phyloP scores from a whole-genome alignment of 1,284 basidiomycete genomes.

The Heliocybe sulcata region DNA sequence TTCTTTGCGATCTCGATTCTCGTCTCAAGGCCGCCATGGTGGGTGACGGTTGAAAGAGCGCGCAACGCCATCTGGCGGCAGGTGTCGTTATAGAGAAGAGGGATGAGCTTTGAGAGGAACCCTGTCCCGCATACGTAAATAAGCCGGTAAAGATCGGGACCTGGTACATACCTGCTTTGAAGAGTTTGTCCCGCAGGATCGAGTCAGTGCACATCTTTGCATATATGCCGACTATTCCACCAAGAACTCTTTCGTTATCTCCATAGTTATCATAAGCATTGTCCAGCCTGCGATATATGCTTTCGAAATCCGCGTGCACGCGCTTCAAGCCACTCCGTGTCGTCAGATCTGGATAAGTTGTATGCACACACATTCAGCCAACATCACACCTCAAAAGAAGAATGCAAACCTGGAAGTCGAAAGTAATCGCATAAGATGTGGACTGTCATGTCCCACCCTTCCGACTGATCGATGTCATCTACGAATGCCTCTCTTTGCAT shows the following conservation, averaged over 20 bases:
- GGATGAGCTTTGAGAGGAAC: constrained; percentile 43
- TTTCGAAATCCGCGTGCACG: constrained; percentile 46
- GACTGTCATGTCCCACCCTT: neutral
- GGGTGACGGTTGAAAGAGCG: constrained; percentile 49
- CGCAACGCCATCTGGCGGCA: constrained; percentile 38
- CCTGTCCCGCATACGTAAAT: constrained; percentile 24
- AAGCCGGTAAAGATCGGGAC: neutral
- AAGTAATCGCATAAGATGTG: neutral
- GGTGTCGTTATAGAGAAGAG: constrained; percentile 27
- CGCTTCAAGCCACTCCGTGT: constrained; percentile 53
- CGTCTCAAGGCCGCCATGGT: constrained; percentile 46
- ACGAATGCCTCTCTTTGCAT: neutral
- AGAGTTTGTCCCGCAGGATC: constrained; percentile 47
- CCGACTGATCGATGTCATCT: neutral
- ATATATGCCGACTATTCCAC: constrained; percentile 53
- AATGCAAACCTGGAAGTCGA: neutral
- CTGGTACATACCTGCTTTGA: constrained; percentile 38
- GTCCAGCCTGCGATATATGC: constrained; percentile 41
- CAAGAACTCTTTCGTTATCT: constrained; percentile 33
- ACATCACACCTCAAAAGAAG: neutral
- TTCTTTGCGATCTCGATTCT: constrained; percentile 44
- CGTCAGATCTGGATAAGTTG: constrained; percentile 25
- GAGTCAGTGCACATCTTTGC: constrained; percentile 57
- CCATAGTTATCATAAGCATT: constrained; percentile 28
- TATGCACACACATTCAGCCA: too few relatives aligned